Base-by-base conservation (phyloP, 225 moss, liverwort and hornwort genomes). In the Sphagnum tenellum region DNA sequence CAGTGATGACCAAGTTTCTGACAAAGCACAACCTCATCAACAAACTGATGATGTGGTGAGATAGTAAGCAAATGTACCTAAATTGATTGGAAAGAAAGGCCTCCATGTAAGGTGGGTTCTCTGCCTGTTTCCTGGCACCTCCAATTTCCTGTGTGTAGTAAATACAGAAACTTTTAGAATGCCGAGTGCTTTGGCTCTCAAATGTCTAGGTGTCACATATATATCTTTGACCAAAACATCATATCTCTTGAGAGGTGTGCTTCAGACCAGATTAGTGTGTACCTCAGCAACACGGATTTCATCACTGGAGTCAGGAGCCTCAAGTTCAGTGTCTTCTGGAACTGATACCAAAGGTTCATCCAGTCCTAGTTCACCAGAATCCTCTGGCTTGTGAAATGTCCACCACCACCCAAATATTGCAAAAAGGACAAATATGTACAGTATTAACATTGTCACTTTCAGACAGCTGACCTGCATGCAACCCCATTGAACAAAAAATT, bases 391-490 rank as follows among this genome's bases (percentile, higher is more conserved):
- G 75, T 76, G 78, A 65, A 75, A 70, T 8, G 72, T 76, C 76
- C 86, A 70, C 90, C 90, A 98, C 87, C 85, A 87, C 44, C 71
- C 75, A 72, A 90, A 79, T 71, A 98, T 89, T 52, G 75, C 77
- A 56, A 92, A 74, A 3, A 92, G 77, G 58, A 92, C 76, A 70
- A 88, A 61, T 49, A 69, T 70, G 66, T 90, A 98, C 65, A 98
- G 54, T 64, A 87, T 72, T 66, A 88, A 67, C 87, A 92, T 73
- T 12, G 77, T 79, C 69, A 88, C 68, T 62, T 82, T 78, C 81
- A 89, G 76, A 73, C 96, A 98, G 9, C 75, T 67, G 65, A 90
- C 78, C 96, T 98, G 92, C 62, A 78, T 10, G 10, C 3, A 73
- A 29, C 29, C 29, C 29, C 29, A 29, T 29, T 29, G 29, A 29